These are phyloP conservation scores for Lecanicillium sp. DNA, from an alignment of 2,329 filamentous ascomycete genomes.

Conservation along the genomic window DNA sequence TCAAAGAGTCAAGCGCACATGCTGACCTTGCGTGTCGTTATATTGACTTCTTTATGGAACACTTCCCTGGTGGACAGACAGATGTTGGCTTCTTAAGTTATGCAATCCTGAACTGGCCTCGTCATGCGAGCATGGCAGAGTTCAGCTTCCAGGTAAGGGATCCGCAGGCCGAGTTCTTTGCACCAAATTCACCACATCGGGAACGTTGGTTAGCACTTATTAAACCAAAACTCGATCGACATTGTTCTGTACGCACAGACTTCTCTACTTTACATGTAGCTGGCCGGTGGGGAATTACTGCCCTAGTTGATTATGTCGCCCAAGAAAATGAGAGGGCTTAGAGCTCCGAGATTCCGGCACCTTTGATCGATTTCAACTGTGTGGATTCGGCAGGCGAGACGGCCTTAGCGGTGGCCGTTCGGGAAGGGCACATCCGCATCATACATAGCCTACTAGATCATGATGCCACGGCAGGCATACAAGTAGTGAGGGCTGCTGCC, in stretches of 20 bases:
- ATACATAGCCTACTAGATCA: neutral
- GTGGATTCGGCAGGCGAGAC: neutral
- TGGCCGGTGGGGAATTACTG: constrained; percentile 7
- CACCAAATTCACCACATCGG: constrained; percentile 3
- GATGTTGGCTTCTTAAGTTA: constrained; percentile 1
- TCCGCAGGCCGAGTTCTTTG: constrained; percentile 6
- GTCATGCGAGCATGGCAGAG: constrained; percentile 7
- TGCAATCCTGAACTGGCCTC: constrained; percentile 2
- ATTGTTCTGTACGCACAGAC: too few relatives aligned
- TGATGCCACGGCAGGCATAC: neutral
- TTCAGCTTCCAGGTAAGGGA: constrained; percentile 2
- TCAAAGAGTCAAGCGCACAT: neutral
- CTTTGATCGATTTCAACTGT: too few relatives aligned
- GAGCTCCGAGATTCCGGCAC: too few relatives aligned
- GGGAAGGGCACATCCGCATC: neutral
- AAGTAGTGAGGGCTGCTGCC: neutral
- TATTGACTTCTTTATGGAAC: neutral
- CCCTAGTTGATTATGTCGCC: constrained; percentile 4
- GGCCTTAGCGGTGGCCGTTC: constrained; percentile 1
- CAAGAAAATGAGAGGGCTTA: too few relatives aligned
- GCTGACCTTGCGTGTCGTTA: neutral
- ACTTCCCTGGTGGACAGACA: neutral
- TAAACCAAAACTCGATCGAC: too few relatives aligned
- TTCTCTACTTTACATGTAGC: constrained; percentile 10
- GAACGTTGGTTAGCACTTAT: neutral